A percentile compares a stretch with the other conserved stretches of the same genome.
These are phyloP conservation scores for Ambrosiella xylebori DNA, from an alignment of 2,329 filamentous ascomycete species.

Conservation along the genomic window DNA sequence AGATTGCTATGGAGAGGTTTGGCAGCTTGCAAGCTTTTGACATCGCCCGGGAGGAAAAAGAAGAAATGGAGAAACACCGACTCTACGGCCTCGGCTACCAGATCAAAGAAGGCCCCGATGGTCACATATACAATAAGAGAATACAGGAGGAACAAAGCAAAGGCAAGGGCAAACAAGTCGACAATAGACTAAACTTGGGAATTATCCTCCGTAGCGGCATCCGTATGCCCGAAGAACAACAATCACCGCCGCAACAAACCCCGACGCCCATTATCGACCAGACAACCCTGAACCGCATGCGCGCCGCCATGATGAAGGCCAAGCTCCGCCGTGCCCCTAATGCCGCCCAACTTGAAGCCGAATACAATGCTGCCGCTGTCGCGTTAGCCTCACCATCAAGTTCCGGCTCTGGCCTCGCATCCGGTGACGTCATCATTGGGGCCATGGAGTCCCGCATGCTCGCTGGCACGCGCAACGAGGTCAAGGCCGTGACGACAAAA, in stretches of 20 bases:
- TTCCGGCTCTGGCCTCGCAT: slow-evolving; percentile 37
- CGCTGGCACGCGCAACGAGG: slow-evolving; percentile 55
- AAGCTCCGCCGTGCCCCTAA: slow-evolving; percentile 67
- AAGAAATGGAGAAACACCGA: slow-evolving; percentile 68
- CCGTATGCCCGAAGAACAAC: slow-evolving; percentile 1
- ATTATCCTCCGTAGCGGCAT: slow-evolving; percentile 9
- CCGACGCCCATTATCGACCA: slow-evolving; percentile 40
- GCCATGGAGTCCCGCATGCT: slow-evolving; percentile 84
- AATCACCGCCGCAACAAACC: slow-evolving; percentile 13
- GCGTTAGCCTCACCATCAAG: slow-evolving; percentile 25
- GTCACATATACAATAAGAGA: slow-evolving; percentile 68
- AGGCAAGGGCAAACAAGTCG: slow-evolving; percentile 29
- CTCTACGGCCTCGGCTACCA: slow-evolving; percentile 75
- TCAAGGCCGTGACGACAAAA: slow-evolving; percentile 60
- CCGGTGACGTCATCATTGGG: slow-evolving; percentile 49
- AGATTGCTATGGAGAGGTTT: slow-evolving; percentile 67
- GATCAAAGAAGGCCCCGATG: slow-evolving; percentile 70
- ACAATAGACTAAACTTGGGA: not conserved
- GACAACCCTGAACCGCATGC: slow-evolving; percentile 71
- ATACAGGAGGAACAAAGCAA: not conserved
- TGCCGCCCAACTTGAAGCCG: slow-evolving; percentile 57
- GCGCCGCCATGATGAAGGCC: slow-evolving; percentile 90
- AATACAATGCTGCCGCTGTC: slow-evolving; percentile 64
- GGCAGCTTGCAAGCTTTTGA: slow-evolving; percentile 74
- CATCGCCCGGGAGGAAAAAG: slow-evolving; percentile 78